Evolutionary conservation across 371 early-diverging fungal species (phyloP).

Genomic region (Mortierella sp.): DNA sequence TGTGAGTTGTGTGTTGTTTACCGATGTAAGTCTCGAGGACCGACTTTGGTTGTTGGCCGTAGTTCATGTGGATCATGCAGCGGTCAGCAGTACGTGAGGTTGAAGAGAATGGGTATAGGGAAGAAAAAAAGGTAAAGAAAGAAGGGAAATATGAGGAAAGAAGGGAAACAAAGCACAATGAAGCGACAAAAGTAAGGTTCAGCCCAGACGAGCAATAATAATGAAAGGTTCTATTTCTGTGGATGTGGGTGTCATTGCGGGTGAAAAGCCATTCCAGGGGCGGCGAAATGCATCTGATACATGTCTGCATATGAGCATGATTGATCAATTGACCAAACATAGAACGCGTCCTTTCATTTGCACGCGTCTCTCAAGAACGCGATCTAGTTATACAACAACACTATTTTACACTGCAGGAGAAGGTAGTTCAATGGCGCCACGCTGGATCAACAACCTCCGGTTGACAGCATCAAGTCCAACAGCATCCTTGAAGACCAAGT

Average conservation of each 20-base stretch:
- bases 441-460: not conserved
- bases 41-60: constrained; percentile 54
- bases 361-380: too few species aligned
- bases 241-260: not conserved
- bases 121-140: not conserved
- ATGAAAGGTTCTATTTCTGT: not conserved
- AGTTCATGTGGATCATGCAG: constrained; percentile 46
- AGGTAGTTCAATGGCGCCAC: not conserved
- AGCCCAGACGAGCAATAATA: not conserved
- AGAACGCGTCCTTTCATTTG: too few species aligned
- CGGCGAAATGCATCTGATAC: not conserved
- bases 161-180: not conserved
- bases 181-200: constrained; percentile 1
- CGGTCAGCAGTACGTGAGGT: not conserved
- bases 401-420: not conserved
- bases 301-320: too few species aligned
- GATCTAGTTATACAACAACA: not conserved
- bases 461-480: not conserved
- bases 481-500: not conserved
- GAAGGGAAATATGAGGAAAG: not conserved
- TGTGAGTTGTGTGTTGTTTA: not conserved
- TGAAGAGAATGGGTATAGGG: not conserved
- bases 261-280: not conserved
- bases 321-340: too few species aligned
- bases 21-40: constrained; percentile 59